Evolutionary conservation across 2,329 filamentous ascomycete genomes (phyloP).

Genomic region (Graphilbum fragrans): DNA sequence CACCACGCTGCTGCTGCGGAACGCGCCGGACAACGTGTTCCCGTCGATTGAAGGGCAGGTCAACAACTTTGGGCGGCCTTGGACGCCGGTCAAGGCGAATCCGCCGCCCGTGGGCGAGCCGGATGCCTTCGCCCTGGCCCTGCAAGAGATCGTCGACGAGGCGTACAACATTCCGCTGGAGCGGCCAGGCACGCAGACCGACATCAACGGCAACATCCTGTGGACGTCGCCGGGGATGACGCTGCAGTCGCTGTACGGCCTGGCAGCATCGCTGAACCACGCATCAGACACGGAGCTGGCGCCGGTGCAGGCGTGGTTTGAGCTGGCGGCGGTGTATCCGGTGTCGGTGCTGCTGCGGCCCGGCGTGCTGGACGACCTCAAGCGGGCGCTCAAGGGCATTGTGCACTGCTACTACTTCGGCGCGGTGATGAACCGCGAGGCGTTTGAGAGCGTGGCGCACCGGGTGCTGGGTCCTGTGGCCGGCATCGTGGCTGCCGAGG

Average conservation of each 20-base stretch:
- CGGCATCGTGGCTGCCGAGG: background rate
- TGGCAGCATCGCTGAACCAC: conserved; percentile 31
- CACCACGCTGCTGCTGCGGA: conserved; percentile 26
- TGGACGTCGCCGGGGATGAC: conserved; percentile 29
- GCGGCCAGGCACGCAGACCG: background rate
- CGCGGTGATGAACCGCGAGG: conserved; percentile 30
- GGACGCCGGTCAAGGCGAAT: conserved; percentile 4
- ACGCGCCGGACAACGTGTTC: conserved; percentile 23
- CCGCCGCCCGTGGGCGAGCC: background rate
- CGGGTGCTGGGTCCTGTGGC: conserved; percentile 23
- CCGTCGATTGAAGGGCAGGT: conserved; percentile 5
- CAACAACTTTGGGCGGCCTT: conserved; percentile 8
- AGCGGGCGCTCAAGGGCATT: conserved; percentile 27
- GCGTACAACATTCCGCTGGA: background rate
- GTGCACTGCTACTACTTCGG: conserved; percentile 36
- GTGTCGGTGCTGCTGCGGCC: conserved; percentile 22
- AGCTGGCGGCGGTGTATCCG: conserved; percentile 30
- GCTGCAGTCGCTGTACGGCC: conserved; percentile 28
- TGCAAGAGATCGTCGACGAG: background rate
- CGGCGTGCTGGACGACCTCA: conserved; percentile 23
- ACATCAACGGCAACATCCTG: background rate
- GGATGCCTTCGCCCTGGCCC: background rate
- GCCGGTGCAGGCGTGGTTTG: conserved; percentile 43
- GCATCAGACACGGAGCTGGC: conserved; percentile 28
- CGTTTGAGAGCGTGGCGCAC: conserved; percentile 32